These are phyloP conservation scores for Cercospora sp. DNA, from an alignment of 2,329 filamentous ascomycete genomes.

Conservation along the genomic window DNA sequence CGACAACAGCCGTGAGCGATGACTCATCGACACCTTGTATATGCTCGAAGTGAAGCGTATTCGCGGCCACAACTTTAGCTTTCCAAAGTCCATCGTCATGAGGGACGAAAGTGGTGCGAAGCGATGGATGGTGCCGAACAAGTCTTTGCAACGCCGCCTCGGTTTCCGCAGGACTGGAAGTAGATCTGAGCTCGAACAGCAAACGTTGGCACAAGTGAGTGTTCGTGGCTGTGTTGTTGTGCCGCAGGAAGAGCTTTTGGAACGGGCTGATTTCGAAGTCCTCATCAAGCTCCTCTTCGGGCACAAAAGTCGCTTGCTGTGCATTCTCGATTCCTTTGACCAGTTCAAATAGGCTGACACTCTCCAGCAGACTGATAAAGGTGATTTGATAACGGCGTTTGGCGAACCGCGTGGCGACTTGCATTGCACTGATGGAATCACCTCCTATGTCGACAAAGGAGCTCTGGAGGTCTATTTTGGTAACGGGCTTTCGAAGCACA, in stretches of 20 bases:
- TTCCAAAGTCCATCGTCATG: neutral
- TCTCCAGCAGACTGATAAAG: neutral
- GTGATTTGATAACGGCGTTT: neutral
- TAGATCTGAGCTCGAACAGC: neutral
- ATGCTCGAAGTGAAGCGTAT: neutral
- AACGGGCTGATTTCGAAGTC: neutral
- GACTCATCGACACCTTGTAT: neutral
- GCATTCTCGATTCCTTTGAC: neutral
- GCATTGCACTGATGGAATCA: constrained; percentile 1
- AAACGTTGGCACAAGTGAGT: neutral
- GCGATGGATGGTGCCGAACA: neutral
- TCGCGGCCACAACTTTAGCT: neutral
- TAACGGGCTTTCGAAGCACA: neutral
- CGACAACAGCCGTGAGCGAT: neutral
- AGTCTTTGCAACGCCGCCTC: neutral
- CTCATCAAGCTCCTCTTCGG: neutral
- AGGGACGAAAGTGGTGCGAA: neutral
- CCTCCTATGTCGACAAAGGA: neutral
- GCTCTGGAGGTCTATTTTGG: neutral
- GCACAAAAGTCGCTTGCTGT: neutral
- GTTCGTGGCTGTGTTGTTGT: neutral
- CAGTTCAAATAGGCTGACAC: neutral
- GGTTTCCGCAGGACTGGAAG: neutral
- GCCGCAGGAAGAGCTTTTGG: neutral
- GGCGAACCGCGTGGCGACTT: neutral